A percentile compares a stretch with the other conserved stretches of the same genome.
Conservation (phyloP, 2,329 filamentous ascomycete genomes). For the Thielaviopsis euricoi region DNA sequence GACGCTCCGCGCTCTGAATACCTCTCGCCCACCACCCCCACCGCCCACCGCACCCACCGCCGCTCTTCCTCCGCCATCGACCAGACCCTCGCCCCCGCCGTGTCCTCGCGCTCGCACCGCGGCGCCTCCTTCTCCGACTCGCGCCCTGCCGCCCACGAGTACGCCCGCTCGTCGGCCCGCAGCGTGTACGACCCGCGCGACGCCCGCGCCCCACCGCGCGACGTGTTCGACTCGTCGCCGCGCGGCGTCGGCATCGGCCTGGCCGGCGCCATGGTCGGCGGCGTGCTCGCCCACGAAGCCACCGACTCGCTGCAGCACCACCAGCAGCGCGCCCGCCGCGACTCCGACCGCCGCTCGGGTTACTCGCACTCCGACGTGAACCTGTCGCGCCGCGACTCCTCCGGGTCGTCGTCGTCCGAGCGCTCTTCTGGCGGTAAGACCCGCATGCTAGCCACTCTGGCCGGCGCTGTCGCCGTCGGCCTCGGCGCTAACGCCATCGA, state of each 20-base stretch:
- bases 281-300: slow-evolving; percentile 33
- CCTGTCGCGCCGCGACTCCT: slow-evolving; percentile 4
- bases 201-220: slow-evolving; percentile 4
- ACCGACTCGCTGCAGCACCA: slow-evolving; percentile 23
- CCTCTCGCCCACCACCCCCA: slow-evolving; percentile 15
- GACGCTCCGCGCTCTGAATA: slow-evolving; percentile 8
- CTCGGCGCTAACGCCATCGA: slow-evolving; percentile 36
- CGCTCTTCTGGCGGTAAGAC: slow-evolving; percentile 17
- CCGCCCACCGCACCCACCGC: slow-evolving; percentile 15
- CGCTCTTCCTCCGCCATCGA: slow-evolving; percentile 8
- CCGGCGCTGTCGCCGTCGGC: slow-evolving; percentile 38
- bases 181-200: background rate
- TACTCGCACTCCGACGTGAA: slow-evolving; percentile 19
- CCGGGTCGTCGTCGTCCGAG: slow-evolving; percentile 5
- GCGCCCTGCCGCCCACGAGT: background rate
- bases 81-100: slow-evolving; percentile 8
- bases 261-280: slow-evolving; percentile 37
- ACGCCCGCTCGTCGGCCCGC: no score
- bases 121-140: slow-evolving; percentile 11
- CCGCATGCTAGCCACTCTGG: slow-evolving; percentile 30
- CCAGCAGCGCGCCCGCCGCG: slow-evolving; percentile 16
- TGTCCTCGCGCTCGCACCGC: slow-evolving; percentile 14
- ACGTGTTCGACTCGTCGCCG: slow-evolving; percentile 31
- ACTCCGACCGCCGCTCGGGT: slow-evolving; percentile 16
- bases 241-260: slow-evolving; percentile 34